Evolutionary conservation across 2,329 filamentous ascomycete genomes (phyloP).

Genomic region (Daldinia sp.): DNA sequence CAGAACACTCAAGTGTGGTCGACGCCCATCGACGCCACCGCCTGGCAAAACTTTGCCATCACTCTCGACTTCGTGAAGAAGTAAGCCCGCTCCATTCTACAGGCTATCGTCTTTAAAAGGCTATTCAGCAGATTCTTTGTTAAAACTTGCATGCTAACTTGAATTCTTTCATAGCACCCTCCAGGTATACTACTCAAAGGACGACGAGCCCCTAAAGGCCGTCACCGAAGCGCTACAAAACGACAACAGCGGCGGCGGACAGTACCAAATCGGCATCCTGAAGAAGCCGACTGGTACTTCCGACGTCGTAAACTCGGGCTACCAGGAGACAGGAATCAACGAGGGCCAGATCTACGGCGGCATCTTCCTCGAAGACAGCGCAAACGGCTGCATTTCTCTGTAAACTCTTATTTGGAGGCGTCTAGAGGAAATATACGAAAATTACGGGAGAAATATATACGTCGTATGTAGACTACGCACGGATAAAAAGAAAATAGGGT

Average conservation of each 20-base stretch:
- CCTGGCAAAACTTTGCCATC: conserved; percentile 73
- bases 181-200: conserved; percentile 67
- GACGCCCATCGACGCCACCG: conserved; percentile 57
- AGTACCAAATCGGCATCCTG: conserved; percentile 68
- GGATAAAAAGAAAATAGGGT: too few relatives aligned
- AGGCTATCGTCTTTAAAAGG: too few relatives aligned
- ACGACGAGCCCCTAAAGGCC: conserved; percentile 59
- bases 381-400: conserved; percentile 57
- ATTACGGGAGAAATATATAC: too few relatives aligned
- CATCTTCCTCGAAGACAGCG: conserved; percentile 63
- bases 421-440: neutral
- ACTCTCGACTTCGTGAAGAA: conserved; percentile 67
- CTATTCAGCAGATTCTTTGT: too few relatives aligned
- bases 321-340: conserved; percentile 59
- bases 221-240: conserved; percentile 61
- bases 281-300: conserved; percentile 67
- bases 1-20: conserved; percentile 56
- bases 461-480: too few relatives aligned
- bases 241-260: conserved; percentile 65
- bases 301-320: conserved; percentile 64
- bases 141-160: neutral
- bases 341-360: conserved; percentile 65
- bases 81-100: conserved; percentile 52
- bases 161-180: conserved; percentile 59
- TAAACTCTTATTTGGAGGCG: conserved; percentile 38